Evolutionary conservation across 805 yeast species (phyloP), one percentile per base, ranked within the genome.

Genomic region (Starmerella floris): DNA sequence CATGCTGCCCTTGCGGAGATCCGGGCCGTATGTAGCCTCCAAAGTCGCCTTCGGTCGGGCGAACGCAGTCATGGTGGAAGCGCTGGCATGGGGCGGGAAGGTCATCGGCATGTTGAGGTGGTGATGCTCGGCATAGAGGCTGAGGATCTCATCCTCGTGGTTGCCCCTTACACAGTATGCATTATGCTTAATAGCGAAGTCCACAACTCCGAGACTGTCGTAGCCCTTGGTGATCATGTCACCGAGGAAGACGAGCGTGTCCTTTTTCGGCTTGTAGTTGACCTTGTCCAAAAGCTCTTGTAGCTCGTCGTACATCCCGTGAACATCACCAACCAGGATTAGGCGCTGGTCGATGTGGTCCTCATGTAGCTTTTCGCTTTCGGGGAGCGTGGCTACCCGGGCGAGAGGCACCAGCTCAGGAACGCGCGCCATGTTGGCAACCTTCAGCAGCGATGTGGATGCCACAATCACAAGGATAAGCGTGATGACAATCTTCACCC

Each of bases 171-270:
- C 74, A 56, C 94, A 85, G 41, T 73, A 76, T 15, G 82, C 70
- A 15, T 72, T 63, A 51, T 76, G 57, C 20, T 73, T 64, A 27
- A 77, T 66, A 17, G 82, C 77, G 53, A 61, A 77, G 45, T 84
- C 78, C 10, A 85, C 57, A 2, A 84, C 84, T 31, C 70, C 72
- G 13, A 72, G 48, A 1, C 94, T 80, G 44, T 80, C 75, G 4
- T 81, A 77, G 1, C 97, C 97, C 57, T 87, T 88, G 39, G 84
- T 69, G 16, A 83, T 66, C 58, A 85, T 83, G 56, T 87, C 96
- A 3, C 97, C 97, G 19, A 85, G 60, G 20, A 85, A 63, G 1
- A 87, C 62, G 13, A 85, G 65, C 35, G 71, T 70, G 56, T 83
- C 93, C 17, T 39, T 30, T 17, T 50, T 33, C 8, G 58, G 52